Base-by-base conservation (phyloP, 176 grass and related monocot species). In the Alopecurus myosuroides region DNA sequence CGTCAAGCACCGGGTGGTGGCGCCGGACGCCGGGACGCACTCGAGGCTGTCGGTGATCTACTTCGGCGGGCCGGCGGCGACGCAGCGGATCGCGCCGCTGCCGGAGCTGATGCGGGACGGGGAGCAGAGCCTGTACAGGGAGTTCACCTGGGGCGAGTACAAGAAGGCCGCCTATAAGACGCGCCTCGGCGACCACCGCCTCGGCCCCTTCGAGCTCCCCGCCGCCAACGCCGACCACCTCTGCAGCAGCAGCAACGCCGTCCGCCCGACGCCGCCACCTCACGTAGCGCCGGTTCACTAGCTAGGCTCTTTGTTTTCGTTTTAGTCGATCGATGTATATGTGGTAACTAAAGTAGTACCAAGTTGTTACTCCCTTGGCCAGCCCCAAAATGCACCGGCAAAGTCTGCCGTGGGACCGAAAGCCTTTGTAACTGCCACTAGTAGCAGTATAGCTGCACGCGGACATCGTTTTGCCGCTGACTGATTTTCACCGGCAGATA, bases 81-180 rank as follows among this genome's bases (percentile, higher is more conserved):
- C 63, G 45, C 87, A 92, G 87, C 84, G 78, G 57, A 83, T 97
- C 78, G 89, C 80, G 51, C 94, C 94, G 28, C 84, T 91, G 82
- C 79, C 89, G 71, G 39, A 79, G 91, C 36, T 97, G 83, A 82
- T 97, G 85, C 56, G 37, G 23, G 87, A 94, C 0, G 87, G 91
- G 2, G 91, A 97, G 81, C 82, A 74, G 84, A 92, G 92, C 73
- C 66, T 88, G 48, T 97, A 94, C 83, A 58, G 86, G 82, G 94
- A 92, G 23, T 97, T 97, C 94, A 97, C 94, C 23, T 97, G 94
- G 94, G 90, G 44, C 51, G 94, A 97, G 89, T 97, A 92, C 88
- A 97, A 94, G 80, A 53, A 53, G 65, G 87, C 82, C 57, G 90
- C 90, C 33, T 94, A 90, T 86, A 86, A 81, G 86, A 92, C 75